Evolutionary conservation across 2,329 filamentous ascomycete species (phyloP), one percentile per base, ranked within the genome.

Genomic region (Penicillium vulpinum): DNA sequence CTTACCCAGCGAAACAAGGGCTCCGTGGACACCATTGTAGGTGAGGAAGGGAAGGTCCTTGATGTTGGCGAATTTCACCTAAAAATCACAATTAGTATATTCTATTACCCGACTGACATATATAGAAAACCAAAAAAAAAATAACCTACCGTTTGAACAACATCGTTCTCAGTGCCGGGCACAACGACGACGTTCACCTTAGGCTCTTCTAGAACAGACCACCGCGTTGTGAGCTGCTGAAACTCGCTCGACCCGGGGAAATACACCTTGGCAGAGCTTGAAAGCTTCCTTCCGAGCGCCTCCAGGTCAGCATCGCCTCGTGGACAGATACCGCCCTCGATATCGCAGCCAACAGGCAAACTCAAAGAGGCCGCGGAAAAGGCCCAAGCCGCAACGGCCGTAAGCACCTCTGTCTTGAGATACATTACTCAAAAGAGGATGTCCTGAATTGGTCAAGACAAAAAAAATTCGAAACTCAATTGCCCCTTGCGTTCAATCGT

Each of bases 1-100:
- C 38, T 69, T 73, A 0, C 78, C 80, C 2, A 85, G 62, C 0
- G 80, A 81, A 39, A 74, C 80, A 44, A 81, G 73, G 3, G 79
- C 72, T 4, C 82, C 83, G 56, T 86, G 83, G 2, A 73, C 77
- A 15, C 81, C 80, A 63, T 81, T 83, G 65, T 75, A 79, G 0
- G 81, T 78, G 2, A 86, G 76, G 59, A 85, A 83, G 0, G 82
- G 80, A 2, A 83, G 55, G 2, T 73, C 62, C 44, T 76, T 68
- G 36, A 73, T 63, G 60, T 80, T 81, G 40, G 83, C 82, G 57
- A 74, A 84, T 67, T 75, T 73, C 40, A 82, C 74, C 78, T 47
- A 22, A 13, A 39, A 6, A 18, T 33, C 44, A 10, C 11, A 21
- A 31, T 45, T 10, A 50, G 50, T 51, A 26, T 52, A 38, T 48